Evolutionary conservation across 75 land plant species (phyloP).

Genomic region (Cunninghamia lanceolata): DNA sequence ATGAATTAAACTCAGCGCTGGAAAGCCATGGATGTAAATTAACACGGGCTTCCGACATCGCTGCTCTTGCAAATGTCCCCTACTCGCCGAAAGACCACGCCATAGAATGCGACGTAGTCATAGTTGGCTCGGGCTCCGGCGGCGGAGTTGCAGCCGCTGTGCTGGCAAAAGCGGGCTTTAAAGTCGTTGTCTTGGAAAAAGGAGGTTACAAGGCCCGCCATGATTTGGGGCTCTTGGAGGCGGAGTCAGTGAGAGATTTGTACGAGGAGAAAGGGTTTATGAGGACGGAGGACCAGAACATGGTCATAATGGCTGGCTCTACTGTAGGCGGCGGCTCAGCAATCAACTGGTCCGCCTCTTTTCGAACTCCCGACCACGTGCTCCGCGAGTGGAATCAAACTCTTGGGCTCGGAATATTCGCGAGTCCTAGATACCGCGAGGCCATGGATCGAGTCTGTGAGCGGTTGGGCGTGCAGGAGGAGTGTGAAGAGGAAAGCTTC

Average conservation of each 20-base stretch:
- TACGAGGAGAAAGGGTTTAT: slow-evolving; percentile 26
- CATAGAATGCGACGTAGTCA: slow-evolving; percentile 37
- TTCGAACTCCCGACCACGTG: slow-evolving; percentile 37
- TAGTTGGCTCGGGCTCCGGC: slow-evolving; percentile 42
- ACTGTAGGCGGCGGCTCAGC: slow-evolving; percentile 42
- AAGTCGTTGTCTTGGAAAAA: slow-evolving; percentile 36
- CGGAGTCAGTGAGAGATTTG: slow-evolving; percentile 5
- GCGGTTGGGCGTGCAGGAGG: slow-evolving; percentile 25
- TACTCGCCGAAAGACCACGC: background rate
- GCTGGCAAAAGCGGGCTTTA: slow-evolving; percentile 29
- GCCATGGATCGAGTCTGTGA: slow-evolving; percentile 28
- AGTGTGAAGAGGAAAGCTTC: slow-evolving; percentile 15
- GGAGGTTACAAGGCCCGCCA: slow-evolving; percentile 30
- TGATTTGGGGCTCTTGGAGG: slow-evolving; percentile 28
- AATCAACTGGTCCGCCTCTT: slow-evolving; percentile 42
- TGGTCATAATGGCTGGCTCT: slow-evolving; percentile 27
- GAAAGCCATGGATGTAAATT: background rate
- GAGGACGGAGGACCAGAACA: slow-evolving; percentile 18
- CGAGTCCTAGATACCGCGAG: slow-evolving; percentile 11
- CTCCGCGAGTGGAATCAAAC: slow-evolving; percentile 27
- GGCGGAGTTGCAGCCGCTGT: slow-evolving; percentile 39
- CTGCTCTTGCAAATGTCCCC: background rate
- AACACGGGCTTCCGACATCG: background rate
- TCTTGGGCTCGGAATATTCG: slow-evolving; percentile 17
- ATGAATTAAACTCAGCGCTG: background rate